phyloP scores from a whole-genome alignment of 805 yeast genomes.

The Candida ulmi region DNA sequence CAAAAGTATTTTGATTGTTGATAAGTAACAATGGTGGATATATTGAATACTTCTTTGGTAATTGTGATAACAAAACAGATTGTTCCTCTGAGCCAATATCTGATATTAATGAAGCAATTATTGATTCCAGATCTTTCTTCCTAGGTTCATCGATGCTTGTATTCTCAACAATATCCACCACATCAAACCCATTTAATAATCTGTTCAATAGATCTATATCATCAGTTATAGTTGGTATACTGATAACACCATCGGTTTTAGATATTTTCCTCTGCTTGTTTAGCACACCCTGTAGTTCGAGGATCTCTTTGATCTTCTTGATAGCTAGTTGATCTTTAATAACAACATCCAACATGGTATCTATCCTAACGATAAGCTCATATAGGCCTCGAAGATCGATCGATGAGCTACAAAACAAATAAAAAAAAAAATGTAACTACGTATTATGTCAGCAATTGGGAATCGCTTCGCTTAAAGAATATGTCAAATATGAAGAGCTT shows the following conservation, averaged over 20 bases:
- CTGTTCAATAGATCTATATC: slow-evolving; percentile 2
- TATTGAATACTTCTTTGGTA: slow-evolving; percentile 53
- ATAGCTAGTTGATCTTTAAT: not conserved
- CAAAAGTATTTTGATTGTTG: slow-evolving; percentile 43
- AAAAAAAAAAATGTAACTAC: no score
- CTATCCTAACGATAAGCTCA: no score
- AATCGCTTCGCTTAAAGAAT: no score
- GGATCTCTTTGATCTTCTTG: slow-evolving; percentile 15
- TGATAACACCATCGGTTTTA: slow-evolving; percentile 13
- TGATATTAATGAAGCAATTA: not conserved
- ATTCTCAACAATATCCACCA: no score
- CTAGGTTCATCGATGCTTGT: not conserved
- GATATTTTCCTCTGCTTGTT: slow-evolving; percentile 9
- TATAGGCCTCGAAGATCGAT: no score
- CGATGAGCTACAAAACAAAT: no score
- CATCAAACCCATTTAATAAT: not conserved
- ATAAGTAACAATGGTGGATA: slow-evolving; percentile 67
- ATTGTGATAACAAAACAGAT: not conserved
- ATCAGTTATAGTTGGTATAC: slow-evolving; percentile 17
- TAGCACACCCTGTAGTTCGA: slow-evolving; percentile 19
- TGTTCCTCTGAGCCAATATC: no score
- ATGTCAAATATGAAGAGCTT: no score
- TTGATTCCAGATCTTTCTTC: not conserved
- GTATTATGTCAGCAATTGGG: no score
- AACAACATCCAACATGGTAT: not conserved